Base-by-base conservation (phyloP, 257 asterid genomes). In the Solanum boliviense region DNA sequence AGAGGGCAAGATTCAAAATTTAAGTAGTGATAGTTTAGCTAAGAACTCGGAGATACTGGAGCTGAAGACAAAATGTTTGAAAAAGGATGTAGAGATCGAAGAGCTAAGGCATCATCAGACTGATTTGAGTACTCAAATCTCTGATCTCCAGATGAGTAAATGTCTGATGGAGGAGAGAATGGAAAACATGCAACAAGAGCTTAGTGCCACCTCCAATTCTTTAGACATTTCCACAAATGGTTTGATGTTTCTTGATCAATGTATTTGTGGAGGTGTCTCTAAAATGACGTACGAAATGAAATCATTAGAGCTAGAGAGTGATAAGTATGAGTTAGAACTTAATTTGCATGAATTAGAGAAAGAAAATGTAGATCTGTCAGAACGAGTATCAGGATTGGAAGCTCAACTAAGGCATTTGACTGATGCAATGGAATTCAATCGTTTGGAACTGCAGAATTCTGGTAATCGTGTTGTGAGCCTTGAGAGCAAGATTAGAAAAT, bases 301-400 rank as follows among this genome's bases (percentile, higher is more conserved):
- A 81, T 7, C 16, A 62, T 67, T 44, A 83, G 89, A 87, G 83
- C 60, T 81, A 62, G 72, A 87, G 76, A 81, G 68, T 29, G 87
- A 44, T 20, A 87, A 41, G 35, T 84, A 81, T 38, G 86, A 87
- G 88, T 83, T 83, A 87, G 86, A 36, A 74, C 70, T 89, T 71
- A 89, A 87, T 86, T 83, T 89, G 83, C 68, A 79, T 70, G 91
- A 89, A 15, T 87, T 90, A 6, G 91, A 90, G 78, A 92, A 89
- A 68, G 92, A 92, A 84, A 92, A 91, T 76, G 39, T 87, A 21
- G 89, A 90, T 88, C 88, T 92, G 38, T 87, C 91, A 44, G 90
- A 90, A 89, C 79, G 93, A 56, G 91, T 92, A 29, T 90, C 90
- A 44, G 94, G 94, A n/a, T 86, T 92, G 87, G 94, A 92, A 92